Conservation (phyloP, 176 grass and related monocot species). For the Eragrostis nindensis region DNA sequence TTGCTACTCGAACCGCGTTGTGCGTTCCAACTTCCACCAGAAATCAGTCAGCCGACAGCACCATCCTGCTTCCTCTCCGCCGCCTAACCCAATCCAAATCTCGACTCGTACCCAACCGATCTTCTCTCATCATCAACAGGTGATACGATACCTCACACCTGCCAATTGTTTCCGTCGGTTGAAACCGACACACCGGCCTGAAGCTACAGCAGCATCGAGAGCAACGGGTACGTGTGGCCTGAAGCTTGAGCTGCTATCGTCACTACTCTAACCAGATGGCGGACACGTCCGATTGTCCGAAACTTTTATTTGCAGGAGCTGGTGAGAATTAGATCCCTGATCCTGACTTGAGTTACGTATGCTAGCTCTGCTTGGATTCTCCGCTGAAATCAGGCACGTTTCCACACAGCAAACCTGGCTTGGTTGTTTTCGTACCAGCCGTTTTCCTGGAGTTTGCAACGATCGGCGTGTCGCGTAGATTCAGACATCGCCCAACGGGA, state of each 20-base stretch:
- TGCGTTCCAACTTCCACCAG: background rate
- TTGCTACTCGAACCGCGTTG: background rate
- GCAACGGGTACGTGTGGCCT: background rate
- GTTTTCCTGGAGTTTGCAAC: no score
- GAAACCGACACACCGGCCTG: background rate
- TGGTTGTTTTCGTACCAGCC: no score
- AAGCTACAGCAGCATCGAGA: background rate
- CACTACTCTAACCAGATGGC: background rate
- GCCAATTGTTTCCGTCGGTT: background rate
- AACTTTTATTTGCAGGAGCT: background rate
- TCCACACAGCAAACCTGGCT: no score
- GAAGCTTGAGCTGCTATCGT: background rate
- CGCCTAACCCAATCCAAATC: constrained; percentile 23
- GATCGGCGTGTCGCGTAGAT: no score
- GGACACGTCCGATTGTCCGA: background rate
- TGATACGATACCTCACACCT: background rate
- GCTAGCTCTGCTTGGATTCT: no score
- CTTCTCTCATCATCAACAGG: background rate
- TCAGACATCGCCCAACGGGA: no score
- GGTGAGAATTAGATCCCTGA: background rate
- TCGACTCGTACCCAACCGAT: background rate
- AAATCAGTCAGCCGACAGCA: constrained; percentile 1
- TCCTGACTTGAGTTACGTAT: background rate
- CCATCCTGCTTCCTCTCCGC: background rate
- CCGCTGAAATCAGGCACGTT: no score